Conservation (phyloP, 306 rosid species). For the Abrus precatorius region DNA sequence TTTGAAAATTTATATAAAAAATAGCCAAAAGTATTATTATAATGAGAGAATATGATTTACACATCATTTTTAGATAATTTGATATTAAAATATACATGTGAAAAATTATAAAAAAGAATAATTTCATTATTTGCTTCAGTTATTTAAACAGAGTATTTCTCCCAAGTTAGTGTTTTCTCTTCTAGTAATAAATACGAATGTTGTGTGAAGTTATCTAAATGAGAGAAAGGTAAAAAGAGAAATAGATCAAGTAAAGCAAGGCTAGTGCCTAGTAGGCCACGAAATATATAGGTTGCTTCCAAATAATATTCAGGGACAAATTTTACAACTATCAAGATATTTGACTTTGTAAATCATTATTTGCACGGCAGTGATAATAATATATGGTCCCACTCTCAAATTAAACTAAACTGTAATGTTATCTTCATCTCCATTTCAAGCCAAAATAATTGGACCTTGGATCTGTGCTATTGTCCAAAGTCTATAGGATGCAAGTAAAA, state of each 20-base stretch:
- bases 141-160: no score
- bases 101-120: no score
- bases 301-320: constrained; percentile 1
- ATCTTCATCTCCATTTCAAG: background rate
- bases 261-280: constrained; percentile 12
- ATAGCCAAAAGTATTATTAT: no score
- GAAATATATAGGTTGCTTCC: background rate
- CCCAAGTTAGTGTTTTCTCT: no score
- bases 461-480: constrained; percentile 38
- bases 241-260: background rate
- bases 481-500: constrained; percentile 22
- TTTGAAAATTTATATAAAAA: no score
- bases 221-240: constrained; percentile 2
- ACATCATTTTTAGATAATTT: no score
- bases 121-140: no score
- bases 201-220: background rate
- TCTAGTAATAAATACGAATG: background rate
- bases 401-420: background rate
- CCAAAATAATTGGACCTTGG: constrained; percentile 4
- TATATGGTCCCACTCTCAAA: background rate
- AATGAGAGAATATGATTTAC: no score
- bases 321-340: constrained; percentile 38
- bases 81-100: no score
- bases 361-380: constrained; percentile 23
- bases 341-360: constrained; percentile 32